phyloP scores from a whole-genome alignment of 345 rosid species.

The Gossypium arboreum region DNA sequence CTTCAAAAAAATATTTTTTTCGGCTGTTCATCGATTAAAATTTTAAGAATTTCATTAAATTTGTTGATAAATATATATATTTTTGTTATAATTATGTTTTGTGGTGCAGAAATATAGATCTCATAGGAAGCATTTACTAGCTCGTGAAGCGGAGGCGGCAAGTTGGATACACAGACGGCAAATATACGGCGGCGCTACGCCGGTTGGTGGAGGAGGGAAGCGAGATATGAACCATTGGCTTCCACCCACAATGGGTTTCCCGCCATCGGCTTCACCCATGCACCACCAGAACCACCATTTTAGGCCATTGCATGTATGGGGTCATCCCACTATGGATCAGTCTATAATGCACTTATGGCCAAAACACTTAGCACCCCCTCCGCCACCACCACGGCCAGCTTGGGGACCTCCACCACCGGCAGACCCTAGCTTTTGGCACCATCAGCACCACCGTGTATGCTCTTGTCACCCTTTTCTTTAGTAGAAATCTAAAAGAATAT shows the following conservation, averaged over 20 bases:
- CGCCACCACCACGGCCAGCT: conserved; percentile 35
- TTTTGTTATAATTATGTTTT: neutral
- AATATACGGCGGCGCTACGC: conserved; percentile 39
- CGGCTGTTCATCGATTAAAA: neutral
- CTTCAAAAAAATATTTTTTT: neutral
- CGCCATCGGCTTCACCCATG: conserved; percentile 36
- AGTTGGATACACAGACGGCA: conserved; percentile 72
- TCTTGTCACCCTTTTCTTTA: neutral
- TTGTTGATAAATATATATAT: neutral
- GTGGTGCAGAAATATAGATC: conserved; percentile 77
- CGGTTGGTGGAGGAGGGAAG: conserved; percentile 32
- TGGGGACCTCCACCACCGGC: conserved; percentile 39
- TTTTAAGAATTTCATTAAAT: neutral
- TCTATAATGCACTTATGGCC: conserved; percentile 61
- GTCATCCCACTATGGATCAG: conserved; percentile 64
- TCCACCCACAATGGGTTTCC: conserved; percentile 75
- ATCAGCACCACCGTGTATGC: conserved; percentile 32
- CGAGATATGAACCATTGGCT: conserved; percentile 47
- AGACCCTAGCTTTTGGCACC: conserved; percentile 60
- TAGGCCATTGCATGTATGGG: conserved; percentile 90
- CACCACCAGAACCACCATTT: conserved; percentile 45
- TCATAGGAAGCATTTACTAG: conserved; percentile 76
- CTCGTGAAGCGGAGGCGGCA: conserved; percentile 86
- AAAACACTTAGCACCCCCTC: conserved; percentile 44
- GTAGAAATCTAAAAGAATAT: neutral